These are phyloP conservation scores for Daldinia caldariorum DNA, from an alignment of 495 filamentous ascomycete species.

Conservation along the genomic window DNA sequence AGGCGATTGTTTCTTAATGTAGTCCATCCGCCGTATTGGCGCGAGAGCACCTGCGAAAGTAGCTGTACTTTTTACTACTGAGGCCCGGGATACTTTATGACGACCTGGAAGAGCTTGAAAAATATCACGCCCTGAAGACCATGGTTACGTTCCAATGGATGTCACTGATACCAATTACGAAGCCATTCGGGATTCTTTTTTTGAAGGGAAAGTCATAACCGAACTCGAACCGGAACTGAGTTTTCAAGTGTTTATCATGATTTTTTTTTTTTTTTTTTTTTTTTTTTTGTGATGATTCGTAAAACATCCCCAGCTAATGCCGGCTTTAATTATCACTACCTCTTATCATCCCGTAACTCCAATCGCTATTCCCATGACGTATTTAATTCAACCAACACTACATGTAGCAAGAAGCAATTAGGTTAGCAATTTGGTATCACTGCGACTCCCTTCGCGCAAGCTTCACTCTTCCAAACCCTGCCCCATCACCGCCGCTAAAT, in stretches of 20 bases:
- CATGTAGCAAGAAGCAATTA: neutral
- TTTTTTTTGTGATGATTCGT: neutral
- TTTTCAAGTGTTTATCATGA: neutral
- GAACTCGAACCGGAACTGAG: neutral
- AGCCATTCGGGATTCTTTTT: conserved; percentile 22
- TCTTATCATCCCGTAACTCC: neutral
- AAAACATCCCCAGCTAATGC: neutral
- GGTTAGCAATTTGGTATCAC: neutral
- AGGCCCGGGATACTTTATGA: conserved; percentile 10
- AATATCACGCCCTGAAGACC: conserved; percentile 13
- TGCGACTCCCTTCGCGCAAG: neutral
- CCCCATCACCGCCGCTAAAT: conserved; percentile 84
- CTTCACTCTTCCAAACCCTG: conserved; percentile 51
- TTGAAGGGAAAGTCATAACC: neutral
- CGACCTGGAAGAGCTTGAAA: conserved; percentile 1
- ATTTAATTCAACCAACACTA: neutral
- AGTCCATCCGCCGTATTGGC: conserved; percentile 1
- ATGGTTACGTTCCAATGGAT: neutral
- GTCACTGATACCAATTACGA: conserved; percentile 32
- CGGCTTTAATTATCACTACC: neutral
- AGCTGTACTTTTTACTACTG: conserved; percentile 34
- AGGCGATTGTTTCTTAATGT: conserved; percentile 22
- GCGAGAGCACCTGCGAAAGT: neutral
- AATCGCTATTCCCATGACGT: neutral
- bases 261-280: neutral